Base-by-base conservation (phyloP, 1,139 yeast species). In the Arxiozyma telluris region DNA sequence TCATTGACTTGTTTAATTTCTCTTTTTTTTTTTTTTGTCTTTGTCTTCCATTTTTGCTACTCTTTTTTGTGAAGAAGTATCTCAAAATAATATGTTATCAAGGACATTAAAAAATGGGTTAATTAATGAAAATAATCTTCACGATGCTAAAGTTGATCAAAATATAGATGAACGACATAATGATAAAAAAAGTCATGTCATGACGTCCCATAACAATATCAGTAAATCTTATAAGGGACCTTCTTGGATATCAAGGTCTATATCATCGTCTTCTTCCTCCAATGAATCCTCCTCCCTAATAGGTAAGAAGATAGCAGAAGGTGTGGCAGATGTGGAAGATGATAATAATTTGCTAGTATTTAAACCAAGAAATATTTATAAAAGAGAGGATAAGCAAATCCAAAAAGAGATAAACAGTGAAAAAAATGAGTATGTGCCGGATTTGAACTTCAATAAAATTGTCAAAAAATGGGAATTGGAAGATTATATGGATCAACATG, bases 361-460 rank as follows among this genome's bases (percentile, higher is more conserved):
- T 39, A 56, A 59, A 50, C 65, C 65, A 5, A 56, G 55, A 39
- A 55, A 55, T 41, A 57, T 59, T 5, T 59, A 60, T 41, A 48
- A 53, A 21, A 11, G 27, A 21, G 43, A 47, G 25, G 20, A n/a
- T 49, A 50, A 49, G 12, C 27, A 53, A 25, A 25, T 23, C 20
- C 42, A 39, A 39, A 47, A 50, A 27, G 17, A 42, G 43, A 22
- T 23, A 5, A 47, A 50, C 25, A 30, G 39, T 18, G 23, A 34
- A 2, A 85, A 83, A 61, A 90, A 84, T 65, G 91, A 85, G 63
- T 85, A 84, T 62, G 77, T 85, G 18, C 90, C 91, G 0, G 87
- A 84, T 39, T 71, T 84, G 46, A 79, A 79, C 60, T 81, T 79
- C 51, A 66, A 67, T 42, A 61, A 66, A 20, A 61, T 67, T 34